Evolutionary conservation across 2,329 filamentous ascomycete genomes (phyloP), one percentile per base, ranked within the genome.

Genomic region (Aspergillus proliferans): DNA sequence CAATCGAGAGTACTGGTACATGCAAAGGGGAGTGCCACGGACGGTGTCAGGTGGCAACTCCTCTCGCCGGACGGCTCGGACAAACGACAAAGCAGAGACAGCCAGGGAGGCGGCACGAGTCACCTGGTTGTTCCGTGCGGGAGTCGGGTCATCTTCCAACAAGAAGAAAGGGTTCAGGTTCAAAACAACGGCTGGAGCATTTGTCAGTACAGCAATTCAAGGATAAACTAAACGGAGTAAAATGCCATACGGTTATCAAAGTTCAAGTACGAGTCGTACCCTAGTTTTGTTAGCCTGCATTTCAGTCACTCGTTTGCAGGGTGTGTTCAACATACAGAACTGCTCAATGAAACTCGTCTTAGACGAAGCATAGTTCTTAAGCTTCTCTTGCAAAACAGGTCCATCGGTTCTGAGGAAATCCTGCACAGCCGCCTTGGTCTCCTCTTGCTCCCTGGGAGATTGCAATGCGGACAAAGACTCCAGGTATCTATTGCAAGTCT

Each of bases 211-310:
- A 26, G 47, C 6, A 47, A 14, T 15, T 26, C n/a, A 5, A 38
- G 15, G 18, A 21, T 43, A 24, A 10, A 36, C 14, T 36, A 4
- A 36, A 36, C 14, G 15, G 6, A 36, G 34, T 36, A n/a, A 15
- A 8, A 43, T 9, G 45, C 61, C 72, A 68, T 54, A 75, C 72
- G 91, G 63, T 96, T 97, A 67, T 97, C 93, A 65, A 86, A 98
- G 72, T 97, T 97, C 54, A 98, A 78, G 65, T 97, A 98, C 26
- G 93, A 97, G 68, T 98, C 93, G 67, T 97, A 97, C 93, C 91
- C 91, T 95, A 46, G 3, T 18, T 18, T 15, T n/a, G 46, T 58
- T 43, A 59, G 56, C 21, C 10, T 9, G 2, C 15, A 14, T 12
- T 2, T 6, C 8, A 26, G 15, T 19, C 28, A 26, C 26, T 30